Evolutionary conservation across 1,284 basidiomycete genomes (phyloP), one percentile per base, ranked within the genome.

Genomic region (Cutaneotrichosporon cavernicola): DNA sequence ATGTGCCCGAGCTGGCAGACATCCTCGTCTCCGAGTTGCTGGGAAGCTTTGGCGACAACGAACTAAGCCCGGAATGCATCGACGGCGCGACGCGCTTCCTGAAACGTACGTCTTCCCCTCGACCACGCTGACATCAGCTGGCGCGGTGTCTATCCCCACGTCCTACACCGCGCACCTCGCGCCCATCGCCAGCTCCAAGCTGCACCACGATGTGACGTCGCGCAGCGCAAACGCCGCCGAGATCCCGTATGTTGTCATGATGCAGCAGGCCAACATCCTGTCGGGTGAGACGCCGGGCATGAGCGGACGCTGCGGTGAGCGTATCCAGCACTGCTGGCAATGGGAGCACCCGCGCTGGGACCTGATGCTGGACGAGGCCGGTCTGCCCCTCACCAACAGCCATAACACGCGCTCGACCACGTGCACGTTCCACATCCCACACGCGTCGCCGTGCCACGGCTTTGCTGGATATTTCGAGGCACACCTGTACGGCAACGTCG

Each of bases 161-260:
- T 96, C 93, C 0, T 99, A 99, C 80, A 93, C 92, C 10, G 91
- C 96, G 1, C 91, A 93, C 81, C 84, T 99, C 18, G 92, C 97
- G 0, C 97, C 97, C 0, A 82, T 99, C 47, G 92, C 94, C 1
- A 94, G 93, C 0, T 90, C 92, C 1, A 98, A 96, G 76, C 84
- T 99, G 13, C 90, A 90, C 81, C 89, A 89, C 65, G 91, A 93
- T 74, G 90, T 83, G 4, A 78, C 76, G 21, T 32, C 50, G 40
- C 59, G 59, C 21, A 67, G 87, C 26, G 82, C 85, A 2, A 80
- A 82, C 18, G 88, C 88, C 63, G 87, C 88, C 62, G 96, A 99
- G 81, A 97, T 93, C 30, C 96, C 96, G 0, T 99, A 97, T 76
- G 97, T 99, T 6, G 97, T 99, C 63, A 95, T 98, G 90, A 92